Base-by-base conservation (phyloP, 1,284 basidiomycete species). In the Cystobasidium sp. region DNA sequence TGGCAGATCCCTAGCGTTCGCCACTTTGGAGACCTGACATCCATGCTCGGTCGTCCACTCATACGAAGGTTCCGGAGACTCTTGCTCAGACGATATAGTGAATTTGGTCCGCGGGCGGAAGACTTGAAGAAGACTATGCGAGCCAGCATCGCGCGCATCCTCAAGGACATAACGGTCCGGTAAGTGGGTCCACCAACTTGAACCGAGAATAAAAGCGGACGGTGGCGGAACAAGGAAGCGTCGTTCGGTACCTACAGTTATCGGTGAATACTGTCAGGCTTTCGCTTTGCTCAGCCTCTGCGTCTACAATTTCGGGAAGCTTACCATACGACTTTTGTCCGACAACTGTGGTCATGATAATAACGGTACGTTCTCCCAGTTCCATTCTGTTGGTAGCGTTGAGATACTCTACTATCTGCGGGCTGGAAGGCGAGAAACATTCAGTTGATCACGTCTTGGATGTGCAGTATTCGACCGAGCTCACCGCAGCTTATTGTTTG, bases 191-290 rank as follows among this genome's bases (percentile, higher is more conserved):
- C 94, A 97, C 95, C 95, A 98, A 37, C 91, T 91, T 80, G 92
- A 91, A 61, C 95, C 96, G 80, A 97, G 91, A 85, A 98, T 88
- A 80, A 94, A 91, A 46, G 94, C 95, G 62, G 93, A 94, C 4
- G 95, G 95, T 68, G 94, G 95, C 1, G 96, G 96, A 81, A 94
- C 97, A 16, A 98, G 87, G 86, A 97, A 91, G 87, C 95, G 88
- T 83, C 97, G 97, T 83, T 98, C 95, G 12, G 90, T 94, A 51
- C 70, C 70, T 73, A 18, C 18, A 44, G 14, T 18, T 24, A 46
- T 14, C 3, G 10, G 37, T 46, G 62, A 52, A 16, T n/a, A 58
- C 16, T 2, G 20, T 18, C 8, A 24, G 5, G 12, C 20, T 43
- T 20, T 22, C 37, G 58, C 18, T 59, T 6, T 55, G 67, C 12